These are phyloP conservation scores for Achlya hypogyna DNA, from an alignment of 352 stramenopile genomes.

Conservation along the genomic window DNA sequence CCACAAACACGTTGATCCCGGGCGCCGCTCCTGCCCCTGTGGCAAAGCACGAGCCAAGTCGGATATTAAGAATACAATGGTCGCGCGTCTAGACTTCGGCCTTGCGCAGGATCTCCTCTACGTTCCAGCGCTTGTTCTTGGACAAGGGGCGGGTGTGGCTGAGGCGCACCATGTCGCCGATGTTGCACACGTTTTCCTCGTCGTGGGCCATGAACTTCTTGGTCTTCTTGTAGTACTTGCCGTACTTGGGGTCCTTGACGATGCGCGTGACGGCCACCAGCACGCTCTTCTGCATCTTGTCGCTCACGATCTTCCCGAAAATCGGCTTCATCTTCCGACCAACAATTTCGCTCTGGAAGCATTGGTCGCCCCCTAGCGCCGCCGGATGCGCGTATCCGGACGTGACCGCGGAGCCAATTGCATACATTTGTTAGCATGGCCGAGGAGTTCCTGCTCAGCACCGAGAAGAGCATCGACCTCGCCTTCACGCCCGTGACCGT, in stretches of 20 bases:
- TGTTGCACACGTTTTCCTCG: constrained; percentile 89
- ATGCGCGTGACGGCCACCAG: constrained; percentile 92
- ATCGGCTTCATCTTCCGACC: constrained; percentile 71
- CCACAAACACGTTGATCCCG: too few species aligned
- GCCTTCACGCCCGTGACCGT: constrained; percentile 59
- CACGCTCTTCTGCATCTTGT: constrained; percentile 96
- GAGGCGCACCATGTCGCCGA: constrained; percentile 75
- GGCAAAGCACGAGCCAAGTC: background rate
- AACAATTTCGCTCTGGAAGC: background rate
- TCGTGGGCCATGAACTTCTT: constrained; percentile 98
- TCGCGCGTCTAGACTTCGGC: constrained; percentile 58
- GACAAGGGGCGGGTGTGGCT: constrained; percentile 66
- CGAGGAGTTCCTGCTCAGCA: constrained; percentile 17
- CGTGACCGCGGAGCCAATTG: background rate
- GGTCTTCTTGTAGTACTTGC: constrained; percentile 92
- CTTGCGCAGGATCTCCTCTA: constrained; percentile 84
- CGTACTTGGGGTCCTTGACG: constrained; percentile 90
- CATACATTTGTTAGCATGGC: constrained; percentile 7
- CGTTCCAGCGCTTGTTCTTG: constrained; percentile 85
- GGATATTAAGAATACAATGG: background rate
- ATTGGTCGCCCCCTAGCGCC: background rate
- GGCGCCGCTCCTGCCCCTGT: too few species aligned
- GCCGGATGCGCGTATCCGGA: constrained; percentile 17
- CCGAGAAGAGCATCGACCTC: constrained; percentile 44
- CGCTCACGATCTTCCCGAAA: constrained; percentile 92